Conservation (phyloP, 495 filamentous ascomycete species). For the Chaetomidium leptoderma region DNA sequence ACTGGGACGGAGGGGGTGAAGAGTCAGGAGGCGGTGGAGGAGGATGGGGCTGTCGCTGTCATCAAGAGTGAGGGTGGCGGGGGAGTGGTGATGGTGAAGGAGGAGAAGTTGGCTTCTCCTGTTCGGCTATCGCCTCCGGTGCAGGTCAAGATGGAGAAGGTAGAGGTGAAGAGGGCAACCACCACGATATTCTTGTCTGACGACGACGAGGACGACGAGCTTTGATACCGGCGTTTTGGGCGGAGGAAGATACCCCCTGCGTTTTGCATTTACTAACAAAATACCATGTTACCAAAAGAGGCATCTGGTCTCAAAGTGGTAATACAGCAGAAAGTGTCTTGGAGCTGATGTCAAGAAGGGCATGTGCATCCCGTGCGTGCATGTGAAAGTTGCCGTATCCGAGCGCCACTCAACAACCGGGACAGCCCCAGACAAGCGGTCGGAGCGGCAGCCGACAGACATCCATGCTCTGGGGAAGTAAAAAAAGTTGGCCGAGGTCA, state of each 20-base stretch:
- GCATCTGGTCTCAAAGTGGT: too few relatives aligned
- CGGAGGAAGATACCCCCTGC: constrained; percentile 7
- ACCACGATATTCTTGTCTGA: constrained; percentile 24
- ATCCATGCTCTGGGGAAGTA: background rate
- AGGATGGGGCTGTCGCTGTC: background rate
- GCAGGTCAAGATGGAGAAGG: constrained; percentile 2
- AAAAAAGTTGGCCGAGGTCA: constrained; percentile 22
- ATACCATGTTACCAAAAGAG: too few relatives aligned
- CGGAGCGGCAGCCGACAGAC: constrained; percentile 5
- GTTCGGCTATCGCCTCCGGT: background rate
- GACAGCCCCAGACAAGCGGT: too few relatives aligned
- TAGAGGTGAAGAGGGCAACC: background rate
- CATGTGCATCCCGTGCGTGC: too few relatives aligned
- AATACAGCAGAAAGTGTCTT: too few relatives aligned
- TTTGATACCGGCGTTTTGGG: constrained; percentile 14
- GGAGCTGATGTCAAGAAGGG: too few relatives aligned
- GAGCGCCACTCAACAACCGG: too few relatives aligned
- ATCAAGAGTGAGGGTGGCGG: background rate
- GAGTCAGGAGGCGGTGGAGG: background rate
- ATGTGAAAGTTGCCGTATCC: too few relatives aligned
- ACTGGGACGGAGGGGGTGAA: background rate
- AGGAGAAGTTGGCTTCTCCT: background rate
- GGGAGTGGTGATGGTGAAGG: background rate
- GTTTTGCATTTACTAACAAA: too few relatives aligned
- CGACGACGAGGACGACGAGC: constrained; percentile 30